Conservation (phyloP, 176 grass and related monocot species). For the Zizania latifolia region DNA sequence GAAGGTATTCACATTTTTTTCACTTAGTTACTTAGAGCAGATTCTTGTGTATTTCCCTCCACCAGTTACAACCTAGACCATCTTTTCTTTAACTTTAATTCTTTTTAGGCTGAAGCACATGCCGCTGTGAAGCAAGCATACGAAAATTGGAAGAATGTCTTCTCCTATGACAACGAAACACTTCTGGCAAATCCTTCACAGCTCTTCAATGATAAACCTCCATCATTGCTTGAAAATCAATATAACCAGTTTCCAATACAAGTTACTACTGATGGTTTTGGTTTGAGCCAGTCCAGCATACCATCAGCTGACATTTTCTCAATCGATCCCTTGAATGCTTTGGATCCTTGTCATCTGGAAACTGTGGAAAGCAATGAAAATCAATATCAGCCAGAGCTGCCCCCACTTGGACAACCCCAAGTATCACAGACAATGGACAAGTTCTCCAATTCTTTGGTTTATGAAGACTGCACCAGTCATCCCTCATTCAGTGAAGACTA, state of each 20-base stretch:
- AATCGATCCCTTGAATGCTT: conserved; percentile 18
- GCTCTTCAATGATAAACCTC: conserved; percentile 33
- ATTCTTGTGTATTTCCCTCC: neutral
- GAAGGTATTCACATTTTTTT: conserved; percentile 40
- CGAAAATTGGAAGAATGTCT: conserved; percentile 63
- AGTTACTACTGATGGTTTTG: conserved; percentile 38
- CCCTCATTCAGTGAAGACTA: conserved; percentile 27
- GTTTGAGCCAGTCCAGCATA: conserved; percentile 40
- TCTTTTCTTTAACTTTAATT: conserved; percentile 6
- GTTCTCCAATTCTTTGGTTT: conserved; percentile 53
- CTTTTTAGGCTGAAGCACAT: conserved; percentile 59
- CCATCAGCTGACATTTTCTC: conserved; percentile 60
- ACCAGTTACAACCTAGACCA: neutral
- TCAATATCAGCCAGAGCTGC: conserved; percentile 29
- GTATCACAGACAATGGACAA: conserved; percentile 31
- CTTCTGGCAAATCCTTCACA: conserved; percentile 26
- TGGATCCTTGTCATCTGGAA: conserved; percentile 23
- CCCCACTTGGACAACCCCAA: conserved; percentile 7
- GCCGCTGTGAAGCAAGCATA: conserved; percentile 58
- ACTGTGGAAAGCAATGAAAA: conserved; percentile 18
- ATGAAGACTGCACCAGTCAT: conserved; percentile 42
- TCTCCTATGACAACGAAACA: conserved; percentile 38
- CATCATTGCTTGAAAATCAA: conserved; percentile 33
- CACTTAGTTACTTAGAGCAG: neutral
- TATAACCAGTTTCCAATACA: conserved; percentile 40